Base-by-base conservation (phyloP, 257 asterid genomes). In the Nicotiana knightiana region DNA sequence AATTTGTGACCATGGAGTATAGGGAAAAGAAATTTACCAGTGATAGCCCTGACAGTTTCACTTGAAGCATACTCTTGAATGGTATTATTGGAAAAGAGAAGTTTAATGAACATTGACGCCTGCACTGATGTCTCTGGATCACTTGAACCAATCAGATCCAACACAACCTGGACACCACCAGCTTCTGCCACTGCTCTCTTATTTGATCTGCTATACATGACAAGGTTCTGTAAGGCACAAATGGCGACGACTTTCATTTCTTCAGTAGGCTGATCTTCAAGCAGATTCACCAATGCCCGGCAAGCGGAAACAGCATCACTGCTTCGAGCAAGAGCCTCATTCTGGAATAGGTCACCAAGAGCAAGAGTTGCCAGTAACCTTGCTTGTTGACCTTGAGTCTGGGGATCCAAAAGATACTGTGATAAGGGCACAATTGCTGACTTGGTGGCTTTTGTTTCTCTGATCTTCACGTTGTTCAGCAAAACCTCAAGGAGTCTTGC, bases 171-270 rank as follows among this genome's bases (percentile, higher is more conserved):
- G 76, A 96, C 98, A 17, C 99, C 99, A 79, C 99, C 99, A 77
- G 98, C 99, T 92, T 96, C 99, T n/a, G 99, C 99, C 85, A 96
- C 99, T 2, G 99, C 99, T 90, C 99, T 90, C 85, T 92, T 94
- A 84, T 96, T 96, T 77, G 94, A 96, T 86, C 98, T 86, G 86
- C 98, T 94, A 89, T 96, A 88, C 97, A 94, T 94, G 32, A 94
- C 99, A 59, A 96, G 97, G 87, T 96, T 96, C 91, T 96, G 99
- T 77, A 96, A 84, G 80, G 99, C 93, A 84, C 99, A 96, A 87
- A 96, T 91, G 65, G 99, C 96, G 9, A 96, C 98, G 10, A 96
- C 99, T 89, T 96, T 96, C 99, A 94, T 96, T 88, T 94, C 99
- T 89, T 96, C 99, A 2, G 98, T 94, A 51, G 99, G 99, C 84